Evolutionary conservation across 1,284 basidiomycete genomes (phyloP).

Genomic region (Rhodotorula mucilaginosa): DNA sequence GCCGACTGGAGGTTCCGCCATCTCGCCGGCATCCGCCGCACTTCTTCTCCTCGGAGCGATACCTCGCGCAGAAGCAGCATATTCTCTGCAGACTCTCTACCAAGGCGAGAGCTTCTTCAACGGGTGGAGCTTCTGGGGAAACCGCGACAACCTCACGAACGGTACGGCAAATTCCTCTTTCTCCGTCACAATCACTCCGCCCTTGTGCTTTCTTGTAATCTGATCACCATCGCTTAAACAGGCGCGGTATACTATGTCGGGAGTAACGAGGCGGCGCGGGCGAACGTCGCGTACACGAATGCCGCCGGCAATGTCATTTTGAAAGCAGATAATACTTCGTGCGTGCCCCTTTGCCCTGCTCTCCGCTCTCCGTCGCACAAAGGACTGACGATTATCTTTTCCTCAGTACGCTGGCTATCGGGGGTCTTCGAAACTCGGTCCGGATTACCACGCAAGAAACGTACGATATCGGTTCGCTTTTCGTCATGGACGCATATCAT

Average conservation of each 20-base stretch:
- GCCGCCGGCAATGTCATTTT: slow-evolving; percentile 24
- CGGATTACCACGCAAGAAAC: slow-evolving; percentile 24
- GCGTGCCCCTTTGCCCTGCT: neutral
- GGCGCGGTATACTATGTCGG: slow-evolving; percentile 27
- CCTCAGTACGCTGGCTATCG: slow-evolving; percentile 1
- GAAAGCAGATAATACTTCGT: slow-evolving; percentile 31
- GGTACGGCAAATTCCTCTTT: neutral
- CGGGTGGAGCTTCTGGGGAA: slow-evolving; percentile 28
- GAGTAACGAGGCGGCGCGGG: neutral
- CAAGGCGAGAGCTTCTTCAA: slow-evolving; percentile 26
- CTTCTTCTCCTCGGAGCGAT: neutral
- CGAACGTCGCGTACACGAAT: slow-evolving; percentile 22
- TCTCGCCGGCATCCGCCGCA: neutral
- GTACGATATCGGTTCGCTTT: slow-evolving; percentile 26
- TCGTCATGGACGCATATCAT: slow-evolving; percentile 29
- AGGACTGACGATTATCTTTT: neutral
- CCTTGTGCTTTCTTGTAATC: neutral
- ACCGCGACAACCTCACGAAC: slow-evolving; percentile 33
- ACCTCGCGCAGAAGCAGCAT: slow-evolving; percentile 1
- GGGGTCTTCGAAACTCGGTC: slow-evolving; percentile 22
- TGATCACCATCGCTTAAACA: neutral
- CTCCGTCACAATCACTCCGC: no score
- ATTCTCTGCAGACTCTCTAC: slow-evolving; percentile 17
- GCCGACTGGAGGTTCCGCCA: neutral
- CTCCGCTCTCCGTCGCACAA: no score